phyloP scores from a whole-genome alignment of 2,329 filamentous ascomycete genomes.

The Aspergillus sp. region DNA sequence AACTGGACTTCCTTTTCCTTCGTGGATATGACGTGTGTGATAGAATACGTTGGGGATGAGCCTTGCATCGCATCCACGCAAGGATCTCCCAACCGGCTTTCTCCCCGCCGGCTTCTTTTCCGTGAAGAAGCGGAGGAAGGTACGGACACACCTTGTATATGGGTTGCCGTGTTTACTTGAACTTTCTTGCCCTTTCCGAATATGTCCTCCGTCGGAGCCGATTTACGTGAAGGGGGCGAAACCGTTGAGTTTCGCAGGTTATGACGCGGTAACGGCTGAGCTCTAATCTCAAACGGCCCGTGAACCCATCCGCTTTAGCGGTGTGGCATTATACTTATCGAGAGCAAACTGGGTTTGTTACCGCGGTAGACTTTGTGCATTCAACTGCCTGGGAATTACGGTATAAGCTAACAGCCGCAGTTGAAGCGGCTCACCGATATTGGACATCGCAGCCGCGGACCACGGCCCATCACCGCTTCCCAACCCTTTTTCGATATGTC shows the following conservation, averaged over 20 bases:
- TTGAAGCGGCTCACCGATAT: neutral
- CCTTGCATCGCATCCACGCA: conserved; percentile 4
- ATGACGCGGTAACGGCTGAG: neutral
- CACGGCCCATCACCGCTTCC: neutral
- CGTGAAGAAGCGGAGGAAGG: neutral
- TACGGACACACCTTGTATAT: neutral
- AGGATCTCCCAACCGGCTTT: neutral
- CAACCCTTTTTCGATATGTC: conserved; percentile 11
- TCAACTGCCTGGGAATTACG: neutral
- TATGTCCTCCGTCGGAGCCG: neutral
- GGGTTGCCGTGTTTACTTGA: neutral
- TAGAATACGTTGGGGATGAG: neutral
- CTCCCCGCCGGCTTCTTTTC: neutral
- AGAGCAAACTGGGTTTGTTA: neutral
- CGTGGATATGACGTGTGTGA: conserved; percentile 1
- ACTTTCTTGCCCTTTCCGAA: neutral
- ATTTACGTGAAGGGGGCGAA: neutral
- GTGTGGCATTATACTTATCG: neutral
- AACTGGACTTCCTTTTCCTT: neutral
- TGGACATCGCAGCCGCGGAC: neutral
- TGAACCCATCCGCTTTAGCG: neutral
- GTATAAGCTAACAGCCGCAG: neutral
- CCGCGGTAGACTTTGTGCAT: neutral
- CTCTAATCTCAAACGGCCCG: neutral
- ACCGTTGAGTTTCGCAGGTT: neutral